A percentile compares a stretch with the other conserved stretches of the same genome.
phyloP scores from a whole-genome alignment of 2,329 filamentous ascomycete genomes.

The Alternaria sp. region DNA sequence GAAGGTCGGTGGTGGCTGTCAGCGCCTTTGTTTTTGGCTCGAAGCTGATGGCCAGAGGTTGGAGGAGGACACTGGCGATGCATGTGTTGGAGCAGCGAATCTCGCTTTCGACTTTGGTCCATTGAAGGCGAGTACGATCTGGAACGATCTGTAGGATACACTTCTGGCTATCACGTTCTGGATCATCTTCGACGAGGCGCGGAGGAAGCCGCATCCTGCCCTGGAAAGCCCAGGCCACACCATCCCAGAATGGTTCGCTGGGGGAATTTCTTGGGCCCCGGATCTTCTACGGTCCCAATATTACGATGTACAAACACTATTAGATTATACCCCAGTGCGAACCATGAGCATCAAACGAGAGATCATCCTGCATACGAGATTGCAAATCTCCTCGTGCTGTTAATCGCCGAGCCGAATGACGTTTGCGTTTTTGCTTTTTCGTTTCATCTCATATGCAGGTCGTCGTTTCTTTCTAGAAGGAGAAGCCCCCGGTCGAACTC shows the following conservation, averaged over 20 bases:
- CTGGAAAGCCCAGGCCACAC: not conserved
- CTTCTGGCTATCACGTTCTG: not conserved
- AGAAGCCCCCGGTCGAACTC: conserved; percentile 5
- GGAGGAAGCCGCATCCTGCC: not conserved
- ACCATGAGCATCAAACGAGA: not conserved
- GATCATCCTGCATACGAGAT: conserved; percentile 7
- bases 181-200: not conserved
- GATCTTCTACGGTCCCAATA: not conserved
- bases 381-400: conserved; percentile 3
- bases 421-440: conserved; percentile 7
- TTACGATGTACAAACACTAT: not conserved
- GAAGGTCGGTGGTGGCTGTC: not conserved
- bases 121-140: not conserved
- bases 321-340: conserved; percentile 1
- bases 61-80: not conserved
- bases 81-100: conserved; percentile 2
- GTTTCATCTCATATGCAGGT: not conserved
- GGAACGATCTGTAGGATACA: conserved; percentile 4
- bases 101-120: not conserved
- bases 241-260: not conserved
- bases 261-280: not conserved
- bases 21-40: conserved; percentile 5
- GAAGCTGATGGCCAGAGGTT: not conserved
- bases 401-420: conserved; percentile 2
- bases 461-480: not conserved